Base-by-base conservation (phyloP, 1,284 basidiomycete species). In the Cutaneotrichosporon sp. region DNA sequence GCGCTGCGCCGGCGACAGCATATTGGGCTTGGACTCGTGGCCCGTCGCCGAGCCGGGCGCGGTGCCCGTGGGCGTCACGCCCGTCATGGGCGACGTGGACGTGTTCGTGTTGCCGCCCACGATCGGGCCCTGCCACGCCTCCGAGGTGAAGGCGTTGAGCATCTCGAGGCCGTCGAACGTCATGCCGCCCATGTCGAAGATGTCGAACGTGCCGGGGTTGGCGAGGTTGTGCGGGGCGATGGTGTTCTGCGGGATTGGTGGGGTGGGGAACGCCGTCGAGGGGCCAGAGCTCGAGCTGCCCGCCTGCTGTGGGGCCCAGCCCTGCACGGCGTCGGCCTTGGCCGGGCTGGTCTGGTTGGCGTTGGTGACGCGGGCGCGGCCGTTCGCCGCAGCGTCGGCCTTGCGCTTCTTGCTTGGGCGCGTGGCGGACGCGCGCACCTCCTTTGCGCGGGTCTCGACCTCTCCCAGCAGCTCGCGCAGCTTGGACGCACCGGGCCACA, bases 401-500 rank as follows among this genome's bases (percentile, higher is more conserved):
- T 71, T 74, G 45, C 73, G 69, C 58, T 74, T 72, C 62, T 72
- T 72, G 3, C 53, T 45, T 3, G 47, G 18, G 20, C 29, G 33
- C 14, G 57, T n/a, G 20, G 54, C 42, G 1, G 56, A 56, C 1
- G 65, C 61, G 13, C 71, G 63, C 0, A 77, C 72, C 47, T 76
- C 73, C 58, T 78, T 80, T 2, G 77, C 74, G 10, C 75, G 67
- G 20, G 58, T 60, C 55, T 78, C 75, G 34, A 79, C 75, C 27
- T 80, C 77, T 56, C 67, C 68, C 33, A 81, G 62, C 51, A 81
- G 65, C 54, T 80, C 77, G 54, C 87, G 91, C 81, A 91, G 89
- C 79, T 93, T 92, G 50, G 86, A 84, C 60, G 90, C 90, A 22
- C 91, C 91, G 20, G 91, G 91, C 92, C 92, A 94, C 56, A 87